These are phyloP conservation scores for Pseudogymnoascus sp. DNA, from an alignment of 2,329 filamentous ascomycete species.

Conservation along the genomic window DNA sequence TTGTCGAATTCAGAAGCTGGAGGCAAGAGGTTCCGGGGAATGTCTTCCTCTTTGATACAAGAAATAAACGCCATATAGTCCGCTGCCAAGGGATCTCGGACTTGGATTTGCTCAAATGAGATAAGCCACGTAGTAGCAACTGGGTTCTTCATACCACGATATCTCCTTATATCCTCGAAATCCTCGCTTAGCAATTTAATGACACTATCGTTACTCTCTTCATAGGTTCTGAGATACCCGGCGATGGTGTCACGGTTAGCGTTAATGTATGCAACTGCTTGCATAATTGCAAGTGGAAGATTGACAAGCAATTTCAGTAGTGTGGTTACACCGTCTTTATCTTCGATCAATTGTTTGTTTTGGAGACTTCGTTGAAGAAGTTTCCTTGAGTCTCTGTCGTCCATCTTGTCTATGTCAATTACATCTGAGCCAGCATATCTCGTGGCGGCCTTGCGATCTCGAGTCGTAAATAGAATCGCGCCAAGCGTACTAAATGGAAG, in stretches of 20 bases:
- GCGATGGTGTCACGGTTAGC: conserved; percentile 5
- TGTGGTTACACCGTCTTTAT: neutral
- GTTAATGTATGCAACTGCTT: conserved; percentile 15
- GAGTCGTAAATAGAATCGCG: conserved; percentile 16
- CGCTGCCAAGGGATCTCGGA: conserved; percentile 1
- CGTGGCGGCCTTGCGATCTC: conserved; percentile 10
- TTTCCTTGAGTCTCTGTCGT: conserved; percentile 7
- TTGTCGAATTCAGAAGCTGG: neutral
- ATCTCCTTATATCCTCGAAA: conserved; percentile 11
- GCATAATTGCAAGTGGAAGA: conserved; percentile 15
- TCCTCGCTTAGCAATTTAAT: conserved; percentile 12
- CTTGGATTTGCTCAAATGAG: conserved; percentile 14
- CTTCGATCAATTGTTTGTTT: neutral
- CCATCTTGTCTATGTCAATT: conserved; percentile 10
- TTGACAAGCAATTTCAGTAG: conserved; percentile 12
- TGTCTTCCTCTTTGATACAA: conserved; percentile 4
- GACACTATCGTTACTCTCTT: conserved; percentile 12
- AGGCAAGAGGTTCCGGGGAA: conserved; percentile 4
- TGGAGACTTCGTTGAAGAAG: conserved; percentile 16
- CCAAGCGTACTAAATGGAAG: conserved; percentile 12
- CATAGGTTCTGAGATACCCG: conserved; percentile 11
- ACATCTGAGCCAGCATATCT: conserved; percentile 9
- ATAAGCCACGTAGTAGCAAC: conserved; percentile 11
- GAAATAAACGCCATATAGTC: conserved; percentile 11
- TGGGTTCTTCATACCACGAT: neutral